Evolutionary conservation across 2,329 filamentous ascomycete species (phyloP), one percentile per base, ranked within the genome.

Genomic region (Verruconis gallopava): DNA sequence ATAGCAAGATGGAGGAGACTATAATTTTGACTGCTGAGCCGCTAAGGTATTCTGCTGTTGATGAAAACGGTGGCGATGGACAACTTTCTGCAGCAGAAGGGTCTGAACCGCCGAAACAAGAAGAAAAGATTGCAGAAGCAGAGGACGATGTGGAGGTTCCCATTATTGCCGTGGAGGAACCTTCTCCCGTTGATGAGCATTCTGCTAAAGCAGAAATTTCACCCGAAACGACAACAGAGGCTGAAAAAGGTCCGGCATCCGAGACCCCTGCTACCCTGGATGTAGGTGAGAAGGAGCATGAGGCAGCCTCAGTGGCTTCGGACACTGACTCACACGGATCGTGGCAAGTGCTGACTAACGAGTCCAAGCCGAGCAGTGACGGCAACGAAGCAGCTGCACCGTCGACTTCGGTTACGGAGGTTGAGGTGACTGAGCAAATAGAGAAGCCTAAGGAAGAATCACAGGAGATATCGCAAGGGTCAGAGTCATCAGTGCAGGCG

Each of bases 301-400:
- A 9, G n/a, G 25, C 25, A n/a, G 25, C 25, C n/a, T 30, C 25
- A 30, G 25, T 9, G n/a, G n/a, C 25, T n/a, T 30, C 25, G 9
- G n/a, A 9, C 25, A 30, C 25, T n/a, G n/a, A n/a, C n/a, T 30
- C 25, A 30, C 6, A 9, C 6, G 25, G 6, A 19, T 21, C 37
- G 13, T 14, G 5, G 12, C 30, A 37, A 34, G 21, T 17, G 12
- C 38, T 47, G 30, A 46, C 32, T 9, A 28, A 13, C 34, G 5
- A 13, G 13, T 11, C 21, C 38, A 42, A 55, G 53, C 53, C 13
- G 47, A 48, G 34, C 38, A 53, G 4, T 51, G 53, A 14, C n/a
- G n/a, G n/a, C n/a, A n/a, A n/a, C n/a, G 9, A 30, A n/a, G 9
- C 25, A 30, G 25, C 6, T 9, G n/a, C 25, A 30, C 25, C 25